Evolutionary conservation across 768 basidiomycete genomes (phyloP).

Genomic region (Boletus rubroflammeus): DNA sequence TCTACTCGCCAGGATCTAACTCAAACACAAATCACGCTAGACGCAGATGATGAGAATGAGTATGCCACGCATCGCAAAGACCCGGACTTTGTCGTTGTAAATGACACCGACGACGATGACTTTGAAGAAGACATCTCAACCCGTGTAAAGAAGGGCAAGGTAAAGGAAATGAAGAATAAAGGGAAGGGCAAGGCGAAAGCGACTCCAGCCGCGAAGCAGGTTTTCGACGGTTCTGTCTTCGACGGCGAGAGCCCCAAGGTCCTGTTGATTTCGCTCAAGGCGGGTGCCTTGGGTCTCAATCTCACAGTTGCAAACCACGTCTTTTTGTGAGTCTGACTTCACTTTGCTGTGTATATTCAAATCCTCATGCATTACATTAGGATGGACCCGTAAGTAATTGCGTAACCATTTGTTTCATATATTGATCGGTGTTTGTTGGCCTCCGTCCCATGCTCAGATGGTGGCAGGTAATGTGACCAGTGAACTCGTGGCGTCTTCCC

Average conservation of each 20-base stretch:
- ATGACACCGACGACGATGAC: conserved; percentile 28
- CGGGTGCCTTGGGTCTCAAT: conserved; percentile 83
- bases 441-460: conserved; percentile 42
- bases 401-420: not conserved
- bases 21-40: not conserved
- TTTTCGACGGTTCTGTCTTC: conserved; percentile 21
- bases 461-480: conserved; percentile 56
- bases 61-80: conserved; percentile 29
- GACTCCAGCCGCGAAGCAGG: conserved; percentile 9
- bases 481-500: not conserved
- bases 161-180: conserved; percentile 39
- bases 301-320: conserved; percentile 88
- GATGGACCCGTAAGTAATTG: conserved; percentile 73
- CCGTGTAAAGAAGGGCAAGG: conserved; percentile 31
- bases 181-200: conserved; percentile 34
- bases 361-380: conserved; percentile 34
- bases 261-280: conserved; percentile 85
- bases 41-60: conserved; percentile 12
- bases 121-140: conserved; percentile 30
- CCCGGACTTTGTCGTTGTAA: conserved; percentile 34
- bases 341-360: not conserved
- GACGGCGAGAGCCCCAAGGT: conserved; percentile 59
- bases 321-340: conserved; percentile 52
- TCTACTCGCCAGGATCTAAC: conserved; percentile 4
- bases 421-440: conserved; percentile 12